Evolutionary conservation across 768 basidiomycete genomes (phyloP).

Genomic region (Stropharia rugosoannulata): DNA sequence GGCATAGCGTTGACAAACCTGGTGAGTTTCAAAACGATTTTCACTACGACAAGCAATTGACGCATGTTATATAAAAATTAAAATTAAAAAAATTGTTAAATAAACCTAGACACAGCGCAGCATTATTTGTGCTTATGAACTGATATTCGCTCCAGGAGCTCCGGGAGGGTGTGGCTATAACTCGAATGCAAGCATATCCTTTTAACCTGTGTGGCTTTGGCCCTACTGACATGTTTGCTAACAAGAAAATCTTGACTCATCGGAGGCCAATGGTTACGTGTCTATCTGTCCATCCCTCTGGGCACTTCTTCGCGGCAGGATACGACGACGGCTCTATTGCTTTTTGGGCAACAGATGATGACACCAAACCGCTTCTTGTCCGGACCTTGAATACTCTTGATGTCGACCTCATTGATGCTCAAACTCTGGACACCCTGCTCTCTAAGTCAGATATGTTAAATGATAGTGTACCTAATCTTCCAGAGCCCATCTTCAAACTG

Average conservation of each 20-base stretch:
- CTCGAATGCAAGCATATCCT: conserved; percentile 39
- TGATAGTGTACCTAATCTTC: conserved; percentile 14
- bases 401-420: conserved; percentile 53
- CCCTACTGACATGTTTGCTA: background rate
- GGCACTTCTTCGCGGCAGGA: conserved; percentile 76
- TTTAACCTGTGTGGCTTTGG: background rate
- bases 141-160: conserved; percentile 75
- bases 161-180: conserved; percentile 73
- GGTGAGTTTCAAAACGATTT: conserved; percentile 27
- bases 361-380: conserved; percentile 72
- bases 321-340: conserved; percentile 81
- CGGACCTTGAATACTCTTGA: conserved; percentile 60
- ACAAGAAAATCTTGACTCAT: conserved; percentile 61
- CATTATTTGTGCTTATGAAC: conserved; percentile 63
- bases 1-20: conserved; percentile 62
- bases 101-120: conserved; percentile 41
- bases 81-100: no score
- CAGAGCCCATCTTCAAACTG: conserved; percentile 86
- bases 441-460: conserved; percentile 18
- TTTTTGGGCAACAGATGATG: conserved; percentile 82
- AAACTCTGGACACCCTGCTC: conserved; percentile 42
- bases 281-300: conserved; percentile 71
- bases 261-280: conserved; percentile 70
- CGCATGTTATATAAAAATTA: background rate
- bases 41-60: background rate